Conservation (phyloP, 2,329 filamentous ascomycete genomes). For the Penicillium sp. region DNA sequence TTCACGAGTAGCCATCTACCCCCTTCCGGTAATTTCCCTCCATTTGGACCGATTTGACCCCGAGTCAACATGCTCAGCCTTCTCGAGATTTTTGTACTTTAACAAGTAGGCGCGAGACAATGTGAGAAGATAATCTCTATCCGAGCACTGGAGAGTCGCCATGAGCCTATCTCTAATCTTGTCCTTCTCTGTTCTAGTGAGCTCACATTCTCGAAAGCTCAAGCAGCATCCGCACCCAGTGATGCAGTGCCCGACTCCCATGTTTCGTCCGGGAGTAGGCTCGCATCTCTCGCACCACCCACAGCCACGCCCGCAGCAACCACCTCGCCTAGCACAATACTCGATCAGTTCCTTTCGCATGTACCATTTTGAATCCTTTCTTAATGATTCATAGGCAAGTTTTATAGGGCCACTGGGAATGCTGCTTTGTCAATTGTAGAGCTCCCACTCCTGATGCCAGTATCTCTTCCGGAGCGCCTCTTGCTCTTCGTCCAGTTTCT, state of each 20-base stretch:
- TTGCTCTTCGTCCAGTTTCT: neutral
- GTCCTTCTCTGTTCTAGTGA: neutral
- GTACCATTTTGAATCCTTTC: neutral
- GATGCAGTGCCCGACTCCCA: neutral
- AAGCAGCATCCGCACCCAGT: neutral
- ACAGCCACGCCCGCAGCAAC: neutral
- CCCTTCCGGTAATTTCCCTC: neutral
- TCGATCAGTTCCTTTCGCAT: neutral
- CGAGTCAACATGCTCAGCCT: neutral
- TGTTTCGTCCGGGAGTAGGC: neutral
- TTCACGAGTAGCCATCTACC: neutral
- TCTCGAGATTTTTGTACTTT: neutral
- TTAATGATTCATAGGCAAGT: neutral
- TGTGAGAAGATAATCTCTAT: neutral
- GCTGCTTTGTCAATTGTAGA: neutral
- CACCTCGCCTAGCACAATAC: neutral
- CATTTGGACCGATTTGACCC: neutral
- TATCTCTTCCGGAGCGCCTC: neutral
- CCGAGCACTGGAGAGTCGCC: neutral
- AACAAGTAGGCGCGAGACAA: neutral
- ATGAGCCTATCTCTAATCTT: neutral
- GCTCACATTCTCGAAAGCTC: neutral
- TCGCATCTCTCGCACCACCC: neutral
- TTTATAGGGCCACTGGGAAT: neutral
- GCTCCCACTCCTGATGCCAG: neutral